Percentiles rank a stretch among this genome's conserved stretches.
Evolutionary conservation across 371 early-diverging fungal genomes (phyloP).

Genomic region (Mortierella sp.): DNA sequence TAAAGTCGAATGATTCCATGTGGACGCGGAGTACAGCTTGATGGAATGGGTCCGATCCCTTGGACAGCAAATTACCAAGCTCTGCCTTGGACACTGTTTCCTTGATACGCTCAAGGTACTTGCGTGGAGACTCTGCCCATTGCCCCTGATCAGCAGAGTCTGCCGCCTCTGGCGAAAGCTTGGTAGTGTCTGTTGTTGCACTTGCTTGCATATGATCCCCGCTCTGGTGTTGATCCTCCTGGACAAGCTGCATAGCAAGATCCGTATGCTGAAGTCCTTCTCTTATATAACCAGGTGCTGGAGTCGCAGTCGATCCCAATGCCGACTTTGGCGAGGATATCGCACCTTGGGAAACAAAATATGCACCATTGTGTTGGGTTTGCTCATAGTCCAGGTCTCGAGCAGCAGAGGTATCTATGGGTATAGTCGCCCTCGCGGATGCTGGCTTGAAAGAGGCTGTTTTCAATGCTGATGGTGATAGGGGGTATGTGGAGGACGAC

Average conservation of each 20-base stretch:
- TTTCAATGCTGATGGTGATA: not conserved
- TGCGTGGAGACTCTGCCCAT: constrained; percentile 48
- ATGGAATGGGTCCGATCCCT: constrained; percentile 55
- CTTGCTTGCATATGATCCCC: not conserved
- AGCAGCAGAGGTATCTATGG: no score
- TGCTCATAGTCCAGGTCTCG: no score
- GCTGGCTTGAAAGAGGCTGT: not conserved
- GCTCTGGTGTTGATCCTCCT: not conserved
- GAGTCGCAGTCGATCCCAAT: not conserved
- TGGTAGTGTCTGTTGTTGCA: not conserved
- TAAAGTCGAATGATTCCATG: constrained; percentile 74
- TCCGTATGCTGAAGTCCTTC: not conserved
- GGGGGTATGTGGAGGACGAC: not conserved
- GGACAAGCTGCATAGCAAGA: not conserved
- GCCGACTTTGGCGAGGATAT: not conserved
- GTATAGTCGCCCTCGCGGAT: not conserved
- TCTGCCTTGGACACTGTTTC: constrained; percentile 56
- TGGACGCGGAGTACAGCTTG: constrained; percentile 61
- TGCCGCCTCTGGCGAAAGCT: not conserved
- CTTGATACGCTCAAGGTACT: constrained; percentile 47
- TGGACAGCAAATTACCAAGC: constrained; percentile 58
- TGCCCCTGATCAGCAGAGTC: not conserved
- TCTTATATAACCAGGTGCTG: no score
- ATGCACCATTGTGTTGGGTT: not conserved
- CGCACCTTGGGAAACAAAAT: not conserved